These are phyloP conservation scores for Diaporthe australafricana DNA, from an alignment of 2,329 filamentous ascomycete genomes.

Conservation along the genomic window DNA sequence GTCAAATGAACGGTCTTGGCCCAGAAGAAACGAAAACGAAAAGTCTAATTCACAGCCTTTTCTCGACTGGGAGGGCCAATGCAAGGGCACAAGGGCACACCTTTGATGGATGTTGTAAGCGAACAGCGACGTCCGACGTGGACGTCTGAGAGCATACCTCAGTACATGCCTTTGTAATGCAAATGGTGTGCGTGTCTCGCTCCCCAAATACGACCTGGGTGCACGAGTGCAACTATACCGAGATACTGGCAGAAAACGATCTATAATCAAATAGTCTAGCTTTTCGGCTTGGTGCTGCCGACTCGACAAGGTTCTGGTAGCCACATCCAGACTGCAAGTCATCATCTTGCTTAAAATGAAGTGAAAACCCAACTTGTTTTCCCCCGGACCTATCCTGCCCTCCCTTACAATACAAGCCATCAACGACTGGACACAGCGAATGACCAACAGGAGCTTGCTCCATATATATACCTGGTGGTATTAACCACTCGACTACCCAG, in stretches of 20 bases:
- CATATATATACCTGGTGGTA: conserved; percentile 13
- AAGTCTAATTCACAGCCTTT: conserved; percentile 3
- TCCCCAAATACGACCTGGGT: background rate
- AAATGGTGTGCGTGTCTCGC: background rate
- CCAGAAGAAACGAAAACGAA: conserved; percentile 25
- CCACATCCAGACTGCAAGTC: background rate
- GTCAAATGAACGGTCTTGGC: conserved; percentile 26
- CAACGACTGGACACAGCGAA: background rate
- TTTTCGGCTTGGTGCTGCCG: conserved; percentile 17
- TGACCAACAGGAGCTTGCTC: conserved; percentile 16
- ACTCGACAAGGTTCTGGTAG: background rate
- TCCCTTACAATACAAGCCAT: background rate
- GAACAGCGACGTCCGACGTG: background rate
- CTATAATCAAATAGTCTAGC: no score
- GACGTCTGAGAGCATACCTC: background rate
- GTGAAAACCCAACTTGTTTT: background rate
- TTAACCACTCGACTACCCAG: conserved; percentile 12
- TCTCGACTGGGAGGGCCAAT: background rate
- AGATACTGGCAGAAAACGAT: conserved; percentile 19
- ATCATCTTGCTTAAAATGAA: conserved; percentile 26
- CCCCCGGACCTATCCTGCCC: background rate
- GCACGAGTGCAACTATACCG: conserved; percentile 1
- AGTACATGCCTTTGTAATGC: conserved; percentile 9
- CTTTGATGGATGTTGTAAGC: background rate
- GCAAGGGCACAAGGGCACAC: background rate